phyloP scores from a whole-genome alignment of 2,329 filamentous ascomycete genomes.

The Pyrenophora seminiperda region DNA sequence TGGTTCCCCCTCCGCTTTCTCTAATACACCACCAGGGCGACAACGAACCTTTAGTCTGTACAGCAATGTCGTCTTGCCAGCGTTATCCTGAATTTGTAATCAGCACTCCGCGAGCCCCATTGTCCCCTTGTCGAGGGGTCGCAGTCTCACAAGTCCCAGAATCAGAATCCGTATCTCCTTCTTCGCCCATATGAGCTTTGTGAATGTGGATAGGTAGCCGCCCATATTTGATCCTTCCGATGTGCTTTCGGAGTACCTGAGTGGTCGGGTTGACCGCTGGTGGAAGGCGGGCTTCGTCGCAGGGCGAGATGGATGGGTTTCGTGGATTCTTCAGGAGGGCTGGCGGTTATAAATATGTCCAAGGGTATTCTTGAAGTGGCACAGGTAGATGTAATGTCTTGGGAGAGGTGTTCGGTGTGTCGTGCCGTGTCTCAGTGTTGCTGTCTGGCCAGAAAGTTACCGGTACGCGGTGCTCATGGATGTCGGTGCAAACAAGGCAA shows the following conservation, averaged over 20 bases:
- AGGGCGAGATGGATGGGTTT: not conserved
- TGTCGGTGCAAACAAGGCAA: conserved; percentile 28
- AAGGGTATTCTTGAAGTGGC: not conserved
- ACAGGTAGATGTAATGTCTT: not conserved
- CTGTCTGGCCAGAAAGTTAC: conserved; percentile 36
- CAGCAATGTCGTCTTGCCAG: conserved; percentile 94
- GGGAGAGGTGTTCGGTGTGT: not conserved
- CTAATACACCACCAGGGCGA: not conserved
- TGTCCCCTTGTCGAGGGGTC: not conserved
- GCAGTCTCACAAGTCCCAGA: conserved; percentile 76
- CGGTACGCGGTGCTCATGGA: conserved; percentile 16
- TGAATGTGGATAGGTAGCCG: conserved; percentile 40
- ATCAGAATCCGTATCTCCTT: conserved; percentile 98
- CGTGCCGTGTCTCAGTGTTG: conserved; percentile 14
- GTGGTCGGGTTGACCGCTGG: conserved; percentile 23
- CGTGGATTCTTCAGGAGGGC: not conserved
- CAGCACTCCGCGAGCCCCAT: conserved; percentile 17
- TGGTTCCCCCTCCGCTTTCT: not conserved
- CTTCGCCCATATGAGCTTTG: conserved; percentile 70
- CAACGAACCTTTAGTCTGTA: conserved; percentile 85
- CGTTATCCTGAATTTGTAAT: conserved; percentile 75
- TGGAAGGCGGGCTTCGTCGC: not conserved
- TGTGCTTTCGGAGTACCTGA: conserved; percentile 14
- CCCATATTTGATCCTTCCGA: conserved; percentile 37
- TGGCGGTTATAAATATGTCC: not conserved